Percentiles rank a stretch among this genome's conserved stretches.
Evolutionary conservation across 495 filamentous ascomycete genomes (phyloP).

Genomic region (Umbilicaria muhlenbergii): DNA sequence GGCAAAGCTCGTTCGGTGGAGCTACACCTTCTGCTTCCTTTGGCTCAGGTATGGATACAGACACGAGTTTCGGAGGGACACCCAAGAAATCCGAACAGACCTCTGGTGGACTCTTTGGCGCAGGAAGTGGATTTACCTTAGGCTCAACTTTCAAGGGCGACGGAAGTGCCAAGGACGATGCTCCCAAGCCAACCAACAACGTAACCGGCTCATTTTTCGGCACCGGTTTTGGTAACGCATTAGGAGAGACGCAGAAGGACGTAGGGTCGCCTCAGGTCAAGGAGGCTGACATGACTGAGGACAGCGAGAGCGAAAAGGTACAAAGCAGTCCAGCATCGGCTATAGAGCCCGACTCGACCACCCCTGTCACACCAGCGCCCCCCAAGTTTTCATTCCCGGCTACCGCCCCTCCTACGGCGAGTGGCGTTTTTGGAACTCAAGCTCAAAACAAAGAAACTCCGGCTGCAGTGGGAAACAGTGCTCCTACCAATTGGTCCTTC

Average conservation of each 20-base stretch:
- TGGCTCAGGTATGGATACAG: conserved; percentile 21
- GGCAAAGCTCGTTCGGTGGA: conserved; percentile 13
- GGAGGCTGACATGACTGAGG: conserved; percentile 42
- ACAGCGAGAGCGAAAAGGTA: conserved; percentile 21
- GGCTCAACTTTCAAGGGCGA: conserved; percentile 72
- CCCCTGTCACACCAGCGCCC: conserved; percentile 23
- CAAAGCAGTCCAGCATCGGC: conserved; percentile 17
- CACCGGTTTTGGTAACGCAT: conserved; percentile 34
- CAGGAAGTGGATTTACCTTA: conserved; percentile 48
- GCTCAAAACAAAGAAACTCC: conserved; percentile 17
- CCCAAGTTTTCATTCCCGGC: conserved; percentile 26
- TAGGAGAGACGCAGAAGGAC: conserved; percentile 29
- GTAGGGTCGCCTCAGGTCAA: conserved; percentile 30
- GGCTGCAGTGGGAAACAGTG: conserved; percentile 18
- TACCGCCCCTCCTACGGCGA: conserved; percentile 13
- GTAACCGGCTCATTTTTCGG: conserved; percentile 36
- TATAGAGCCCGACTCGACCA: conserved; percentile 12
- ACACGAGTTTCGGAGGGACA: conserved; percentile 18
- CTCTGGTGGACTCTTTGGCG: conserved; percentile 34
- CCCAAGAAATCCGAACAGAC: conserved; percentile 22
- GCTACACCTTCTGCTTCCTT: conserved; percentile 12
- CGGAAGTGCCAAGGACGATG: conserved; percentile 43
- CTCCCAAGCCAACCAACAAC: conserved; percentile 29
- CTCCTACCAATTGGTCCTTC: conserved; percentile 24
- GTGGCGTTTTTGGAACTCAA: conserved; percentile 24